Base-by-base conservation (phyloP, 1,284 basidiomycete species). In the Cystobasidium sp. region DNA sequence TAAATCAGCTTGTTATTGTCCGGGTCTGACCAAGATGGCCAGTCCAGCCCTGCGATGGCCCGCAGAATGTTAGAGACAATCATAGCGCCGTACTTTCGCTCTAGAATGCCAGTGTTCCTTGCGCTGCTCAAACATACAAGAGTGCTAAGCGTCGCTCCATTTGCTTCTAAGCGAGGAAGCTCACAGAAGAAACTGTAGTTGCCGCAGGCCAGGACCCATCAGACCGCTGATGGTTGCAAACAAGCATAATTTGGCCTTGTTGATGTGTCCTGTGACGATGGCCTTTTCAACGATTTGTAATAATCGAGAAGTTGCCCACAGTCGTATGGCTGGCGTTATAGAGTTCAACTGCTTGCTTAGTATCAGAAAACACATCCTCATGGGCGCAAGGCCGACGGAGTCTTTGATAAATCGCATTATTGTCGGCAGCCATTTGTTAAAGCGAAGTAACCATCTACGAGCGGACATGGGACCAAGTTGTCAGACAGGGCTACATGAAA, bases 231-330 rank as follows among this genome's bases (percentile, higher is more conserved):
- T 37, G 14, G 44, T 39, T 12, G 43, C 58, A 10, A 65, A 59
- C 12, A 59, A 7, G 20, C 24, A 55, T 39, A 73, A 49, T 41
- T 66, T 59, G 12, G 44, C 1, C 49, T 73, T 73, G 8, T 66
- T 31, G 7, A 73, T 41, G 10, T 58, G 49, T 9, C 70, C 70
- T 14, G 70, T 66, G 47, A 47, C 37, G 41, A 66, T 59, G 18
- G 70, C 70, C 47, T 58, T 20, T 37, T 73, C 70, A 16, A 73
- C 70, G 43, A 73, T 65, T 5, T 31, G 16, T 39, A 65, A 39
- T 63, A 73, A 66, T n/a, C 44, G 18, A 22, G 56, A n/a, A n/a
- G 70, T 53, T 39, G 63, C 70, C 70, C 70, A 73, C 20, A 73
- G 62, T 14, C 70, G 18, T n/a, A 41, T 63, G 8, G 62, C 24